These are phyloP conservation scores for Babesia divergens DNA, from an alignment of 169 alveolate species.

Conservation along the genomic window DNA sequence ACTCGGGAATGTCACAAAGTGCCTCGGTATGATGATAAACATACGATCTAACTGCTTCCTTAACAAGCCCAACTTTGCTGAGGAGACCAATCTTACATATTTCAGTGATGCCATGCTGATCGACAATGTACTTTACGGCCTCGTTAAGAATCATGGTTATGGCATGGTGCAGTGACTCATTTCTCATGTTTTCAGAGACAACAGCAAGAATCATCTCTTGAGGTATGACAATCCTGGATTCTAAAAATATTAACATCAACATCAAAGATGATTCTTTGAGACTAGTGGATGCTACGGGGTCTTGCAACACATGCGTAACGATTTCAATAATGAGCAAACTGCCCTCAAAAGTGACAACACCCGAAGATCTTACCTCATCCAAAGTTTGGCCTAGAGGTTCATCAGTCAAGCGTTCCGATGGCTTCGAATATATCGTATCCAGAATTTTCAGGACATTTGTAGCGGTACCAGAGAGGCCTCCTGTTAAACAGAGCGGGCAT, in stretches of 20 bases:
- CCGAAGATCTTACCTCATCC: background rate
- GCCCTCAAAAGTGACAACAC: background rate
- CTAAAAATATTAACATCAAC: background rate
- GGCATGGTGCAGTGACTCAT: slow-evolving; percentile 2
- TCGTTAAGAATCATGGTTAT: slow-evolving; percentile 7
- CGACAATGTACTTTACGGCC: slow-evolving; percentile 11
- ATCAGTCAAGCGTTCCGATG: background rate
- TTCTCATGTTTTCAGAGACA: background rate
- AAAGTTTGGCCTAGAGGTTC: background rate
- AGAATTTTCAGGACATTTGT: background rate
- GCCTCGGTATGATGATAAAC: background rate
- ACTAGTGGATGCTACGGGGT: background rate
- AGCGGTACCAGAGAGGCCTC: background rate
- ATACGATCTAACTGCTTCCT: background rate
- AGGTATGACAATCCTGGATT: background rate
- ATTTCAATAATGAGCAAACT: background rate
- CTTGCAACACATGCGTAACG: background rate
- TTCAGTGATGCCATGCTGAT: background rate
- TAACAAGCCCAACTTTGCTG: slow-evolving; percentile 1
- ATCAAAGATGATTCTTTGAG: slow-evolving; percentile 1
- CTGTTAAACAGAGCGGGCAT: background rate
- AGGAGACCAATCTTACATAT: slow-evolving; percentile 18
- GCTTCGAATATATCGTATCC: background rate
- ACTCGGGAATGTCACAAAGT: background rate
- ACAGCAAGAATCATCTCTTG: background rate